phyloP scores from a whole-genome alignment of 2,329 filamentous ascomycete genomes.

The Claviceps paspali region DNA sequence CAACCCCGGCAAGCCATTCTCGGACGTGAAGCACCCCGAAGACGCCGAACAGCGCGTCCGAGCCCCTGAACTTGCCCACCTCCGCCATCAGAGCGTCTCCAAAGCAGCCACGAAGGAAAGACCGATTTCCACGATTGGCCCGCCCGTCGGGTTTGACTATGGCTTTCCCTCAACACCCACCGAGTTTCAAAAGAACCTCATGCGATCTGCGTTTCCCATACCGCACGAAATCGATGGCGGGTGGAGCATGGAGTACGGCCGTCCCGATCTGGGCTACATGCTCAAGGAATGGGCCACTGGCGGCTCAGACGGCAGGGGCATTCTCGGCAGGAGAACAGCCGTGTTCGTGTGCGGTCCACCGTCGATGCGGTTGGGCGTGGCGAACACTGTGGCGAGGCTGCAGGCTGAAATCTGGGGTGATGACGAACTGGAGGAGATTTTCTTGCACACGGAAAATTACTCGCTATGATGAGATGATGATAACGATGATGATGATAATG shows the following conservation, averaged over 20 bases:
- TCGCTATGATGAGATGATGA: slow-evolving; percentile 46
- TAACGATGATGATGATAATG: neutral
- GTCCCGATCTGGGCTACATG: slow-evolving; percentile 78
- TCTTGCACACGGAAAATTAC: slow-evolving; percentile 91
- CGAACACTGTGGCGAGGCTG: slow-evolving; percentile 67
- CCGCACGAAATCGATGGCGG: slow-evolving; percentile 56
- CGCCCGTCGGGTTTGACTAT: slow-evolving; percentile 54
- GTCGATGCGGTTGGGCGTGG: slow-evolving; percentile 73
- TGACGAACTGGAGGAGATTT: slow-evolving; percentile 71
- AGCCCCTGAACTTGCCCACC: slow-evolving; percentile 41
- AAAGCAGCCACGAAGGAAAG: slow-evolving; percentile 17
- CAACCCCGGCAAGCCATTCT: slow-evolving; percentile 12
- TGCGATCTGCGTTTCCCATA: slow-evolving; percentile 75
- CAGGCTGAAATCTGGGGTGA: slow-evolving; percentile 75
- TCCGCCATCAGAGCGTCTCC: slow-evolving; percentile 31
- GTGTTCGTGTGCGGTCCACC: slow-evolving; percentile 89
- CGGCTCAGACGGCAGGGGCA: slow-evolving; percentile 47
- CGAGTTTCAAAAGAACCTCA: slow-evolving; percentile 75
- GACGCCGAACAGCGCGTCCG: slow-evolving; percentile 18
- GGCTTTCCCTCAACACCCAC: slow-evolving; percentile 75
- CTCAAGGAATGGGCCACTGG: slow-evolving; percentile 66
- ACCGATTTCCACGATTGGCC: slow-evolving; percentile 42
- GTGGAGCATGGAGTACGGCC: slow-evolving; percentile 85
- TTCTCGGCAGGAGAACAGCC: slow-evolving; percentile 66
- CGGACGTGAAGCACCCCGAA: slow-evolving; percentile 7